These are phyloP conservation scores for Echinochloa phyllopogon DNA, from an alignment of 176 grass and related monocot genomes.

Conservation along the genomic window DNA sequence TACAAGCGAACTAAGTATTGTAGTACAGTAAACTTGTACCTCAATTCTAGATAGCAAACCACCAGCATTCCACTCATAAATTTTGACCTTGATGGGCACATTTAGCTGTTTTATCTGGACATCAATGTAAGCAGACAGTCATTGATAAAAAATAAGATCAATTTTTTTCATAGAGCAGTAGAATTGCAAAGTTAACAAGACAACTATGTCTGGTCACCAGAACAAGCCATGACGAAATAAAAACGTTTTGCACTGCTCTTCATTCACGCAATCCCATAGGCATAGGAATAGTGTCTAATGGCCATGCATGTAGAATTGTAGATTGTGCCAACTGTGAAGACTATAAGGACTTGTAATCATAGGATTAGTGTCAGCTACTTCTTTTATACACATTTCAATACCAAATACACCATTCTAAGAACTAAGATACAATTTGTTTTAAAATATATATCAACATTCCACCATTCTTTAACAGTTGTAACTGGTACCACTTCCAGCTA, in stretches of 20 bases:
- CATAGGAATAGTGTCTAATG: neutral
- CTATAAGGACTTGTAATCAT: neutral
- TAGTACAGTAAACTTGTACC: conserved; percentile 46
- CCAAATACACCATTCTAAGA: neutral
- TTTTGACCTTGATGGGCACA: conserved; percentile 82
- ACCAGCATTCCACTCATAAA: conserved; percentile 86
- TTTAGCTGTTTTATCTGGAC: conserved; percentile 83
- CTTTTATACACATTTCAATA: neutral
- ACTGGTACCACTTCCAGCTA: neutral
- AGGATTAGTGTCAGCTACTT: neutral
- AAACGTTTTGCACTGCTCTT: neutral
- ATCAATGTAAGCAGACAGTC: conserved; percentile 13
- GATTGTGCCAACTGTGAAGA: neutral
- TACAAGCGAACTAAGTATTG: conserved; percentile 7
- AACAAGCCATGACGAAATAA: neutral
- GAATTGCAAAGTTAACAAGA: neutral
- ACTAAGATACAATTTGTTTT: neutral
- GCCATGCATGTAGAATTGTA: neutral
- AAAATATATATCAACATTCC: neutral
- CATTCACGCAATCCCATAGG: neutral
- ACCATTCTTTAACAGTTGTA: conserved; percentile 6
- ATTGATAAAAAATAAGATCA: conserved; percentile 1
- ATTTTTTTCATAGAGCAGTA: neutral
- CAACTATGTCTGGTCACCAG: neutral
- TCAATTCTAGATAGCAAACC: conserved; percentile 88